These are phyloP conservation scores for Cyclaneusma minus DNA, from an alignment of 2,329 filamentous ascomycete species.

Conservation along the genomic window DNA sequence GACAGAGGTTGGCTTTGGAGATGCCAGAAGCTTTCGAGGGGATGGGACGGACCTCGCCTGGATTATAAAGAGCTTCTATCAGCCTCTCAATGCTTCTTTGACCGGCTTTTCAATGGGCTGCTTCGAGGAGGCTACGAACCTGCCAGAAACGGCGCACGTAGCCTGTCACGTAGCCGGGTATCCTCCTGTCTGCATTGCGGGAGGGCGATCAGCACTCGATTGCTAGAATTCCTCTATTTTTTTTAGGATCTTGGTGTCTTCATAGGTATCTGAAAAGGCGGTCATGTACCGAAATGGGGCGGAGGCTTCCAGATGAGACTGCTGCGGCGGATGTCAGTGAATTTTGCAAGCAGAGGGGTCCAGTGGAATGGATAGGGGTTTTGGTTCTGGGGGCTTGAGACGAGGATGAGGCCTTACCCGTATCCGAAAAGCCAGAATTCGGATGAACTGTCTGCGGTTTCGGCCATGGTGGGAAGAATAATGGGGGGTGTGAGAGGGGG, in stretches of 20 bases:
- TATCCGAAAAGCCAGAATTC: constrained; percentile 98
- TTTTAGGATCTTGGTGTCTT: background rate
- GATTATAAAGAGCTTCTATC: constrained; percentile 5
- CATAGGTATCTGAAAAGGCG: constrained; percentile 1
- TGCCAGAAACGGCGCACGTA: constrained; percentile 98
- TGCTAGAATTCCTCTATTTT: too few species aligned
- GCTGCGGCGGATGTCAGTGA: constrained; percentile 26
- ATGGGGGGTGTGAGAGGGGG: too few species aligned
- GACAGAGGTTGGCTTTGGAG: constrained; percentile 8
- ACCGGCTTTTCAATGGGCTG: too few species aligned
- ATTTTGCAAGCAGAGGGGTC: background rate
- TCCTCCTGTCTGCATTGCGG: constrained; percentile 47
- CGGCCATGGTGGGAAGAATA: too few species aligned
- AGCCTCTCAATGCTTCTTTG: constrained; percentile 4
- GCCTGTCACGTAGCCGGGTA: constrained; percentile 82
- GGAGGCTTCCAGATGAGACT: constrained; percentile 98
- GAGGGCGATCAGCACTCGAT: background rate
- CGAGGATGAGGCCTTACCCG: constrained; percentile 46
- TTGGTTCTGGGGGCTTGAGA: constrained; percentile 3
- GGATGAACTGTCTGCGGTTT: too few species aligned
- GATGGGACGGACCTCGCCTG: constrained; percentile 18
- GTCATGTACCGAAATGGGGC: constrained; percentile 67
- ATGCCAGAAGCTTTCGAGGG: too few species aligned
- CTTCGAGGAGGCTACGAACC: constrained; percentile 38
- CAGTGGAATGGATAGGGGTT: background rate